A percentile compares a stretch with the other conserved stretches of the same genome.
Conservation (phyloP, 306 rosid genomes). For the Castanea crenata region DNA sequence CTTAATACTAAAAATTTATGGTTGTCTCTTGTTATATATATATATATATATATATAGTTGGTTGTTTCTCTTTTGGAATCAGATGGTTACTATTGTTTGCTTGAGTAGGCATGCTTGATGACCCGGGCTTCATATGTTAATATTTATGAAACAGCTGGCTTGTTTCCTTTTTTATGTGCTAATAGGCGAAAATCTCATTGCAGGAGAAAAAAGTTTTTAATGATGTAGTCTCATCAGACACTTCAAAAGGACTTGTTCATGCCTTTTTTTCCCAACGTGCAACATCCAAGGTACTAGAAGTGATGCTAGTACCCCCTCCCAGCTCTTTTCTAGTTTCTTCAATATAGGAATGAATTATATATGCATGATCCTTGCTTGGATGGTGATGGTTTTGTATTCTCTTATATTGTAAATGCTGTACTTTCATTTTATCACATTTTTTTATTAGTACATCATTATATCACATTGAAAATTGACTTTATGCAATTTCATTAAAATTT, state of each 20-base stretch:
- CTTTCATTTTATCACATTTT: neutral
- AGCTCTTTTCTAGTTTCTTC: neutral
- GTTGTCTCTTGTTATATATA: neutral
- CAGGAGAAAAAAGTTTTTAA: slow-evolving; percentile 87
- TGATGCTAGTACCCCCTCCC: slow-evolving; percentile 15
- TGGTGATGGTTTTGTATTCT: neutral
- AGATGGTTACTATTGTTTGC: slow-evolving; percentile 14
- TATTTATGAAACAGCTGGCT: slow-evolving; percentile 16
- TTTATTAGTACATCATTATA: neutral
- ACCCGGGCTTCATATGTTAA: neutral
- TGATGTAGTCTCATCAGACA: slow-evolving; percentile 62
- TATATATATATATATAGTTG: too few relatives aligned
- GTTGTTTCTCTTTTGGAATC: neutral
- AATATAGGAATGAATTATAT: neutral
- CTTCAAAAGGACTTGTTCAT: slow-evolving; percentile 82
- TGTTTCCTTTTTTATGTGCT: slow-evolving; percentile 17
- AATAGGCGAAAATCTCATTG: slow-evolving; percentile 25
- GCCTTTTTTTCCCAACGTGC: slow-evolving; percentile 87
- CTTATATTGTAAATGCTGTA: neutral
- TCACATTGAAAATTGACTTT: neutral
- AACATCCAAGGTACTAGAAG: slow-evolving; percentile 67
- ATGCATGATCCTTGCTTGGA: neutral
- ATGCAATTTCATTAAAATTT: neutral
- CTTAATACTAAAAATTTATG: neutral
- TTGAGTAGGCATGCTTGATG: slow-evolving; percentile 12